Conservation (phyloP, 768 basidiomycete species). For the Mrakia gelida region DNA sequence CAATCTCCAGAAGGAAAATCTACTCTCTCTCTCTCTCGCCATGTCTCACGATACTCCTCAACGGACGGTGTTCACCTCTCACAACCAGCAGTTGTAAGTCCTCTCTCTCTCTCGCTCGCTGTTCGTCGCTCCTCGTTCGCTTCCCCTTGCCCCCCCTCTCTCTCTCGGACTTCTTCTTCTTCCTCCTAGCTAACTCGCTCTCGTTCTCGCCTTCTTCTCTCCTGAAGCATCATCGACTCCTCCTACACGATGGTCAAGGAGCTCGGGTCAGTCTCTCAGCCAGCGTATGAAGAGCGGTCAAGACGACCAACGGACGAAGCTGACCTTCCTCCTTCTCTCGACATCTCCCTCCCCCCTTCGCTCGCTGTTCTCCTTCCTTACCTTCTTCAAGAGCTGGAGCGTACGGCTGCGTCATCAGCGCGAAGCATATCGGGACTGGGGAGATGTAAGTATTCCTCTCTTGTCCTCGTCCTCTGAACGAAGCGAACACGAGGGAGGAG, state of each 20-base stretch:
- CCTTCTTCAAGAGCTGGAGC: slow-evolving; percentile 23
- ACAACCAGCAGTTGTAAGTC: slow-evolving; percentile 33
- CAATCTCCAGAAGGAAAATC: not conserved
- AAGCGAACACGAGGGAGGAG: not conserved
- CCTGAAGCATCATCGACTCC: slow-evolving; percentile 55
- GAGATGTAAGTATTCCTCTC: slow-evolving; percentile 37
- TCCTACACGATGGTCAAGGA: slow-evolving; percentile 95
- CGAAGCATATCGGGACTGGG: slow-evolving; percentile 46
- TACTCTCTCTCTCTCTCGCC: not conserved
- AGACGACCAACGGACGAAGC: slow-evolving; percentile 60
- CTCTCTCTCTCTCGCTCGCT: too few species aligned
- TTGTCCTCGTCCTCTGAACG: not conserved
- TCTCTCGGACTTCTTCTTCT: not conserved
- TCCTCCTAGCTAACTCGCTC: not conserved
- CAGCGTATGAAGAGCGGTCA: not conserved
- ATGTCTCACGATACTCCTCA: slow-evolving; percentile 12
- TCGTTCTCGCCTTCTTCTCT: not conserved
- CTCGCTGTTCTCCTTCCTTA: too few species aligned
- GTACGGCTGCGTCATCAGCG: slow-evolving; percentile 46
- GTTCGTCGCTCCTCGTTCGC: not conserved
- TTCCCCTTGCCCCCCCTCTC: not conserved
- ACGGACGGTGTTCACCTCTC: slow-evolving; percentile 24
- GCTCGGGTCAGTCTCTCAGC: slow-evolving; percentile 47
- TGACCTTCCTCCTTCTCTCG: not conserved
- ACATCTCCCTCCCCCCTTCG: not conserved